Evolutionary conservation across 202 grass and related monocot species (phyloP), one percentile per base, ranked within the genome.

Genomic region (Musa balbisiana): DNA sequence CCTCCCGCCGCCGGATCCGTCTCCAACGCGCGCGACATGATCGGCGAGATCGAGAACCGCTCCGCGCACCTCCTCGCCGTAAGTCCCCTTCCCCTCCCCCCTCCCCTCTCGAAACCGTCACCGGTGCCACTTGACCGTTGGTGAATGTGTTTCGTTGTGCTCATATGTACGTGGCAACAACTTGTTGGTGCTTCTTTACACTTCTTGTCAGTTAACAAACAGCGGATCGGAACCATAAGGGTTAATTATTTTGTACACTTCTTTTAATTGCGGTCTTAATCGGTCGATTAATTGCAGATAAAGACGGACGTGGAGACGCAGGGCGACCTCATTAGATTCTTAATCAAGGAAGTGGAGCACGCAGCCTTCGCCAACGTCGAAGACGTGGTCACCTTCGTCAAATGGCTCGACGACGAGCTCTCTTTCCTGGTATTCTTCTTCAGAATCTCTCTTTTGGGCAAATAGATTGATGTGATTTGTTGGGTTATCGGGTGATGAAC

Each of bases 381-480:
- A 11, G 95, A 90, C 69, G 95, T 99, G 10, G 85, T 95, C 64
- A 78, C 80, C 78, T 99, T 95, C 78, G 95, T 99, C 87, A 99
- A 99, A 83, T 99, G 95, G 95, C 95, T 99, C 56, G 95, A 99
- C 76, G 85, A 92, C 74, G 83, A 99, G 83, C 91, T 99, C 69
- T 82, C 95, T n/a, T 90, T 89, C 82, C 85, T 99, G 81, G 91
- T 97, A 87, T 11, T 53, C 51, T 52, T 29, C 52, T 27, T 8
- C 26, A 33, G 13, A 43, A 9, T 10, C 15, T 75, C 8, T 24
- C 9, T 76, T 52, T 9, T 27, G 27, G 27, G 27, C 27, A 27
- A 27, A 27, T 27, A 43, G 5, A 43, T 43, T 43, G 33, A 43
- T 43, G 33, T 0, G 5, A 22, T 14, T 54, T 60, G 10, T 54